Evolutionary conservation across 1,284 basidiomycete species (phyloP), one percentile per base, ranked within the genome.

Genomic region (Pulchroboletus neoregius): DNA sequence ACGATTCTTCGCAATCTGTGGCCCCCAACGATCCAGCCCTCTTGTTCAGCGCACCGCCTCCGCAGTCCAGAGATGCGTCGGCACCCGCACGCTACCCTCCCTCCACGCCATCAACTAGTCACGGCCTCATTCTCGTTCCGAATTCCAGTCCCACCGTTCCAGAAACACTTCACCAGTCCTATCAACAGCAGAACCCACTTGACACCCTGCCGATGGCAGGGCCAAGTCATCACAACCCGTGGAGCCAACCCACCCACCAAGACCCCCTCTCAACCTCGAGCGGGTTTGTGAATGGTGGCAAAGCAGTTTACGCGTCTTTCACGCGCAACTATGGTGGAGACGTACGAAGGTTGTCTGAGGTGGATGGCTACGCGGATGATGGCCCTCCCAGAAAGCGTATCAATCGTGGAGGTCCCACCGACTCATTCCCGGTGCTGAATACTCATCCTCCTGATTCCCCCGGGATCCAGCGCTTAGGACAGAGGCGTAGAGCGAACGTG

Each of bases 301-400:
- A 54, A 46, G 56, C 66, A 36, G 60, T 67, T 56, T 64, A 77
- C 74, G 74, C 74, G 70, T 74, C 76, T 42, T 71, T 72, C 53
- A 67, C 72, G 66, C 71, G 73, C 50, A 72, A 70, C 55, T 67
- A 69, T 51, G 68, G 67, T 44, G 61, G 60, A 20, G 61, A 62
- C 48, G 55, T 57, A 16, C 64, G 68, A 40, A 57, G 63, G 43
- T 49, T 68, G 40, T 66, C 63, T 11, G 66, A 71, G 42, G 60
- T 62, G 28, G 71, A 72, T 28, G 65, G 65, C 43, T 58, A 64
- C 49, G 65, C 69, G 39, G 76, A 79, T 20, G 75, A 76, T 13
- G 82, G 78, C 22, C 83, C 80, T 38, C 84, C 86, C 34, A 78
- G 78, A 48, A 89, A 89, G 70, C 80, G 79, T 54, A 57, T 78